Conservation (phyloP, 192 early-diverging fungal genomes). For the Backusella circina region DNA sequence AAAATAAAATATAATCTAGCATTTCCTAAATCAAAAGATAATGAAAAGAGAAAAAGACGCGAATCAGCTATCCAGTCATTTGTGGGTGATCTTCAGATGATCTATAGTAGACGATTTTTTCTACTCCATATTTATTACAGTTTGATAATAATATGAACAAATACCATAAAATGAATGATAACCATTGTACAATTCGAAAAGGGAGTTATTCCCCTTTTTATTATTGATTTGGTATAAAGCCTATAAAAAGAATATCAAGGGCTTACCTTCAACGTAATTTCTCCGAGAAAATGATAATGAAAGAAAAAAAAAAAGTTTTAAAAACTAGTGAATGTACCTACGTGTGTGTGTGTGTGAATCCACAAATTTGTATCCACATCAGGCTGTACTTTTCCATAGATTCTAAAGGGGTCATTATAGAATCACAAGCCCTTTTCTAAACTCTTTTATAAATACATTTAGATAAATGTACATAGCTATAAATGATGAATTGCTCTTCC, state of each 20-base stretch:
- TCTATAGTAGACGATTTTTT: neutral
- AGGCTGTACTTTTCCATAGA: neutral
- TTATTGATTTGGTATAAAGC: neutral
- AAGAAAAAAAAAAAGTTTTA: neutral
- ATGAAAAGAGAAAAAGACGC: neutral
- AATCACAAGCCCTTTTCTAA: constrained; percentile 1
- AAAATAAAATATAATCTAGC: neutral
- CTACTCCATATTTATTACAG: neutral
- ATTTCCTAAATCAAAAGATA: neutral
- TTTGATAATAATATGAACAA: neutral
- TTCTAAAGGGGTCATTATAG: constrained; percentile 2
- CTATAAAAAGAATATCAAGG: constrained; percentile 2
- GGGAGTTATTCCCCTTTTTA: neutral
- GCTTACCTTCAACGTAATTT: neutral
- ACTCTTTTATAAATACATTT: constrained; percentile 1
- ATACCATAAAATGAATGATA: neutral
- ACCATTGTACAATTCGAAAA: neutral
- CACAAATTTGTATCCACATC: neutral
- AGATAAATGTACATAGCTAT: neutral
- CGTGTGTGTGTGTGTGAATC: neutral
- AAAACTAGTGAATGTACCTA: constrained; percentile 1
- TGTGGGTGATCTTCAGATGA: neutral
- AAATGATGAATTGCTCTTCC: neutral
- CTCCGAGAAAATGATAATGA: constrained; percentile 4
- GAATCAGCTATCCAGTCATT: neutral